Percentiles rank a stretch among this genome's conserved stretches.
Conservation (phyloP, 1,284 basidiomycete species). For the Melampsora larici-populina region DNA sequence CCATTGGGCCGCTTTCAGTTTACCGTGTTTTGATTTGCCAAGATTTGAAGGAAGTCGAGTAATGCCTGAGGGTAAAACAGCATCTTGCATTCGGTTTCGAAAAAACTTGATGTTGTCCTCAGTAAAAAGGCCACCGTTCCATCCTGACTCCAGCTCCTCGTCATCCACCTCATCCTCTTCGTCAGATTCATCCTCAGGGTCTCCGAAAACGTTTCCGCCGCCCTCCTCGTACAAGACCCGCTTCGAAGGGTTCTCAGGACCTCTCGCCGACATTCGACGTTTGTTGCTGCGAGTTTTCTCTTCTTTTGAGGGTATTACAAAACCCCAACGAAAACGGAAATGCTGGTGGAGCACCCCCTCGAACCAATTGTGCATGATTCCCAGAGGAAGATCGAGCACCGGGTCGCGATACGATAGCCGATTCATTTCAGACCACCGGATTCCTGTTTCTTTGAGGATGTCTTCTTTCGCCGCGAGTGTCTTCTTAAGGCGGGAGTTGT, state of each 20-base stretch:
- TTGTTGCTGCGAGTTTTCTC: neutral
- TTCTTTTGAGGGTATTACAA: neutral
- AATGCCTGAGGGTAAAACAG: constrained; percentile 6
- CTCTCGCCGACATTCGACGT: neutral
- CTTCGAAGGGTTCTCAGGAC: neutral
- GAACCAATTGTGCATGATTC: constrained; percentile 2
- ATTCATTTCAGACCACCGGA: constrained; percentile 13
- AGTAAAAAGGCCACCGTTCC: neutral
- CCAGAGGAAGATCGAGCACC: neutral
- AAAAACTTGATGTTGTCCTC: constrained; percentile 3
- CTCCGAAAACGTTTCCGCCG: neutral
- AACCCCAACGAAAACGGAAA: neutral
- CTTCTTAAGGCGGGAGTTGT: neutral
- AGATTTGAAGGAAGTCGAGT: neutral
- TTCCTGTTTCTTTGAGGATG: neutral
- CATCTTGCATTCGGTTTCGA: neutral
- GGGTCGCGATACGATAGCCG: constrained; percentile 11
- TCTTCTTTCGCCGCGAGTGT: neutral
- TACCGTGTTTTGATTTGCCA: constrained; percentile 11
- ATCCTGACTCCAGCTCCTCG: neutral
- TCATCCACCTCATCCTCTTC: neutral
- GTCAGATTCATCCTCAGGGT: neutral
- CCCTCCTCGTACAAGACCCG: neutral
- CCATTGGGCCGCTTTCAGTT: constrained; percentile 7
- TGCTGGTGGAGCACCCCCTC: neutral